Percentiles rank a stretch among this genome's conserved stretches.
These are phyloP conservation scores for Sporothrix protearum DNA, from an alignment of 2,329 filamentous ascomycete genomes.

Conservation along the genomic window DNA sequence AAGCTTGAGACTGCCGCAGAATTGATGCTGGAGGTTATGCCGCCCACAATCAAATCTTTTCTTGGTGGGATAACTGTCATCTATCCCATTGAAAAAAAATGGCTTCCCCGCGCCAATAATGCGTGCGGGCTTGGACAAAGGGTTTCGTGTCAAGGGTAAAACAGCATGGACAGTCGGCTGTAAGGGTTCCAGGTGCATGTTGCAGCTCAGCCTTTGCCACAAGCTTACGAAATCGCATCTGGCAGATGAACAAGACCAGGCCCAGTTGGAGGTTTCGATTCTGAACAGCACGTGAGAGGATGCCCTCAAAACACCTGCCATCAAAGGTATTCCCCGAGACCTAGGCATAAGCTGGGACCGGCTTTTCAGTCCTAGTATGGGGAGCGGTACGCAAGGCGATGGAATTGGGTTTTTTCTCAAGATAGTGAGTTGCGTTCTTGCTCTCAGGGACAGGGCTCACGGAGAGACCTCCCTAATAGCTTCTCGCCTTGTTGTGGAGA, in stretches of 20 bases:
- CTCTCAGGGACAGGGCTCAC: background rate
- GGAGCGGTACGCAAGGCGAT: background rate
- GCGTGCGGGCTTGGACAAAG: constrained; percentile 2
- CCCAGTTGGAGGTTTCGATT: constrained; percentile 15
- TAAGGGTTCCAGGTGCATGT: constrained; percentile 33
- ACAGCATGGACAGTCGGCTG: constrained; percentile 37
- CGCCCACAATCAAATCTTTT: constrained; percentile 30
- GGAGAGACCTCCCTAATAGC: background rate
- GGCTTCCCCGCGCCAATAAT: constrained; percentile 34
- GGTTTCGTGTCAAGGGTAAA: constrained; percentile 35
- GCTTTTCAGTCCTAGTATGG: constrained; percentile 19
- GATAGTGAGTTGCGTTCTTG: background rate
- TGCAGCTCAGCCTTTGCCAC: constrained; percentile 39
- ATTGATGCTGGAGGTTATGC: constrained; percentile 25
- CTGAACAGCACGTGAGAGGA: constrained; percentile 19
- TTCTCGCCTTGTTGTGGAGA: background rate
- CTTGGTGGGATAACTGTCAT: constrained; percentile 31
- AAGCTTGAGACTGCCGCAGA: constrained; percentile 35
- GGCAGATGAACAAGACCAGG: constrained; percentile 2
- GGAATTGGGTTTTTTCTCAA: constrained; percentile 22
- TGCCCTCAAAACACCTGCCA: background rate
- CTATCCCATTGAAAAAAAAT: constrained; percentile 21
- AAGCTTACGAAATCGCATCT: constrained; percentile 31
- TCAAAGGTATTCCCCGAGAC: background rate
- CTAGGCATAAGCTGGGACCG: constrained; percentile 20